Evolutionary conservation across 2,329 filamentous ascomycete species (phyloP).

Genomic region (Aotearoamyces nothofagi): DNA sequence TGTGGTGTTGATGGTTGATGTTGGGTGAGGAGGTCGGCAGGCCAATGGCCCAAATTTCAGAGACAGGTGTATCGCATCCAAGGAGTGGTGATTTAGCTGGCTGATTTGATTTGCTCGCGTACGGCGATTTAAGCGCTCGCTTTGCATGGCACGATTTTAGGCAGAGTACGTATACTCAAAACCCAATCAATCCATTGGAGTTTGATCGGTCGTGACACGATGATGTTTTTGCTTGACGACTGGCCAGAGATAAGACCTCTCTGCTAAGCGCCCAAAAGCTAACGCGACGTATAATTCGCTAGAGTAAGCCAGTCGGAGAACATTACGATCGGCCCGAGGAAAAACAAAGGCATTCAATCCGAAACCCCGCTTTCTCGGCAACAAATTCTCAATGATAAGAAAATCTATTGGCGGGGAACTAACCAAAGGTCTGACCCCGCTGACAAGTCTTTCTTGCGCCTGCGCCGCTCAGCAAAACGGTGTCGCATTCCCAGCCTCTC

Average conservation of each 20-base stretch:
- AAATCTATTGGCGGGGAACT: constrained; percentile 1
- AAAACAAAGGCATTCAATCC: not conserved
- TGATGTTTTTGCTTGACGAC: not conserved
- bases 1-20: constrained; percentile 7
- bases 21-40: constrained; percentile 1
- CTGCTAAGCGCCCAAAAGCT: constrained; percentile 2
- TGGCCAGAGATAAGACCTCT: not conserved
- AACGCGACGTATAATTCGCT: too few species aligned
- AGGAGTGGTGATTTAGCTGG: not conserved
- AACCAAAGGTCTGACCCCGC: constrained; percentile 1
- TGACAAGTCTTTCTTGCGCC: not conserved
- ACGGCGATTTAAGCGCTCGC: not conserved
- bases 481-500: constrained; percentile 7
- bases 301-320: constrained; percentile 1
- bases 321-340: constrained; percentile 1
- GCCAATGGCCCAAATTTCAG: constrained; percentile 5
- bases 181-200: constrained; percentile 1
- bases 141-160: not conserved
- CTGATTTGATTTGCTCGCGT: constrained; percentile 1
- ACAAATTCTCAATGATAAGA: not conserved
- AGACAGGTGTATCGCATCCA: not conserved
- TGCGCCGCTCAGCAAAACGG: not conserved
- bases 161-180: not conserved
- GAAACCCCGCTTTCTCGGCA: not conserved
- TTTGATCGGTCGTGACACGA: constrained; percentile 1